phyloP scores from a whole-genome alignment of 2,329 filamentous ascomycete species.

The Epichloe elymi region DNA sequence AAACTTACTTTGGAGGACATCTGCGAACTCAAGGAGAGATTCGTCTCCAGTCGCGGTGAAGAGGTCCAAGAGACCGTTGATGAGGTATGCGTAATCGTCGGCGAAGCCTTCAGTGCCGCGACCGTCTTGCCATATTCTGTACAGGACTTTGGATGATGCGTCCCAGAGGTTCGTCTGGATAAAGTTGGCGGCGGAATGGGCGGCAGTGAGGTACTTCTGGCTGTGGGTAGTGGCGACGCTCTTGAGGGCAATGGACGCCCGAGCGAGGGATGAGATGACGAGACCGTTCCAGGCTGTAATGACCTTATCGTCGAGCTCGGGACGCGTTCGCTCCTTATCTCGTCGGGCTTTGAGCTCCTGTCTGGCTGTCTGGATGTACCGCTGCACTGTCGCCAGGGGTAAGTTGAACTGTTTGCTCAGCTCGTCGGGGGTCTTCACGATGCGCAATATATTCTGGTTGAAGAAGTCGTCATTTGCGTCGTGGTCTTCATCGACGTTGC shows the following conservation, averaged over 20 bases:
- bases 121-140: constrained; percentile 59
- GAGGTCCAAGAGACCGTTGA: constrained; percentile 68
- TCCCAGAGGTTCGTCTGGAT: constrained; percentile 66
- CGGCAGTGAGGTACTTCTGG: constrained; percentile 48
- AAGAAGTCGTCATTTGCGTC: constrained; percentile 92
- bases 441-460: constrained; percentile 76
- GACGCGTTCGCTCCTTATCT: constrained; percentile 60
- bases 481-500: constrained; percentile 70
- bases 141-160: constrained; percentile 44
- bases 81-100: constrained; percentile 88
- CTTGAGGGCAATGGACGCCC: constrained; percentile 56
- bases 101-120: constrained; percentile 62
- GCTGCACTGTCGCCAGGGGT: constrained; percentile 52
- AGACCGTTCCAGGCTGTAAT: constrained; percentile 82
- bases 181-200: constrained; percentile 56
- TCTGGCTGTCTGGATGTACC: constrained; percentile 54
- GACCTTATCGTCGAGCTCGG: constrained; percentile 77
- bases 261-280: constrained; percentile 69
- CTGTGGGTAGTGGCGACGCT: constrained; percentile 44
- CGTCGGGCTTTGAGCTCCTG: constrained; percentile 57
- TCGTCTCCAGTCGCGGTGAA: constrained; percentile 74
- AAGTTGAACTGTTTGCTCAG: constrained; percentile 66
- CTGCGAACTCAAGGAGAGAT: constrained; percentile 65
- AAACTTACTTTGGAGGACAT: constrained; percentile 57
- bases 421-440: constrained; percentile 53